Evolutionary conservation across 768 basidiomycete species (phyloP), one percentile per base, ranked within the genome.

Genomic region (Leccinum fibrillosum): DNA sequence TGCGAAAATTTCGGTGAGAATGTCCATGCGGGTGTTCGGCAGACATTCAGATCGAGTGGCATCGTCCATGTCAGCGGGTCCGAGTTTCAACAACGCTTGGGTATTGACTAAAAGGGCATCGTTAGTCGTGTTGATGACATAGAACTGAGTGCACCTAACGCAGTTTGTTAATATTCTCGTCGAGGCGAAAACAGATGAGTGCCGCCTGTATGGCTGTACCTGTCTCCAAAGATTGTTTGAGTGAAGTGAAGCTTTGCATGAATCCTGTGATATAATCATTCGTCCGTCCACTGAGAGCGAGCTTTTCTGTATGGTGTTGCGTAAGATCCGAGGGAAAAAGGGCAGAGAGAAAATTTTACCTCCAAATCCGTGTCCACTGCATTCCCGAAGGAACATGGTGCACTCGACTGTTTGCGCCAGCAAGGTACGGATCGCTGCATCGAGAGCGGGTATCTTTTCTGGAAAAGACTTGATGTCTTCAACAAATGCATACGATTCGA

Each of bases 341-440:
- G 4, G 7, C 2, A 2, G 15, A 54, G n/a, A 53, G 8, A 35
- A 23, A 7, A 44, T 25, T 49, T n/a, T 59, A 76, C 75, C 58
- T 61, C 64, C 64, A 45, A 76, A 76, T 8, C 75, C 73, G 52
- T 69, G 61, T 0, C 73, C 73, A 52, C 64, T 67, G 45, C 71
- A 76, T 54, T 76, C 75, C 7, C 66, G 74, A 51, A 76, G 61
- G 53, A 76, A 76, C 54, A 76, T 64, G 15, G 60, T 68, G 30
- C 75, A 76, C 62, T 76, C 75, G 6, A 74, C 64, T 0, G 74
- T 76, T 49, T 75, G 75, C 8, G 66, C 62, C 2, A 72, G 50
- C 19, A 76, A 61, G 1, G 56, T 56, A 4, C 57, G 55, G 49
- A 76, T 66, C 13, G 62, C 65, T 30, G 62, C 58, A 48, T 76